Evolutionary conservation across 2,329 filamentous ascomycete genomes (phyloP).

Genomic region (Remersonia thermophila): DNA sequence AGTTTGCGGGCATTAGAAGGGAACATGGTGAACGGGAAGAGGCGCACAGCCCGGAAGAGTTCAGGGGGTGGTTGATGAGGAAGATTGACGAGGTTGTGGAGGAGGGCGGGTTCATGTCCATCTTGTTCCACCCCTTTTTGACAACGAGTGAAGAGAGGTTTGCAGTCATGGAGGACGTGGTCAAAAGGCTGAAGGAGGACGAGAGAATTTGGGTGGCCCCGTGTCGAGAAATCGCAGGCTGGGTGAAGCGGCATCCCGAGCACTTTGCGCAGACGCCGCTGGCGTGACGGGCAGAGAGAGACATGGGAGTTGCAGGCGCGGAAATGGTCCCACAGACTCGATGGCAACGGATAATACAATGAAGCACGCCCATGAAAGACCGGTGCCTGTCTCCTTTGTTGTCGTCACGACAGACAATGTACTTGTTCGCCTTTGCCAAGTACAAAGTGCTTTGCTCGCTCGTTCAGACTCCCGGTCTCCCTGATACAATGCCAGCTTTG

Average conservation of each 20-base stretch:
- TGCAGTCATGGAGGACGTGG: constrained; percentile 17
- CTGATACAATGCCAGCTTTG: too few relatives aligned
- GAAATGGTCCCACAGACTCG: too few relatives aligned
- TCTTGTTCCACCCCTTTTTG: constrained; percentile 22
- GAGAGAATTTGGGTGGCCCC: constrained; percentile 19
- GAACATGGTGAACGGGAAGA: constrained; percentile 11
- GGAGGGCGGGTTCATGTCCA: constrained; percentile 16
- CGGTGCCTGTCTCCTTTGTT: too few relatives aligned
- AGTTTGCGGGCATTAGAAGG: constrained; percentile 16
- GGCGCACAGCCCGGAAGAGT: constrained; percentile 10
- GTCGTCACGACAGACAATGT: too few relatives aligned
- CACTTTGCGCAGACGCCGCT: constrained; percentile 3
- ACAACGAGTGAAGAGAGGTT: constrained; percentile 18
- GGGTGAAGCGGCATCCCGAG: constrained; percentile 14
- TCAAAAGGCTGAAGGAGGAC: constrained; percentile 14
- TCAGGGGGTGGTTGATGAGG: constrained; percentile 14
- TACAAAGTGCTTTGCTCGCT: too few relatives aligned
- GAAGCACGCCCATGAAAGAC: too few relatives aligned
- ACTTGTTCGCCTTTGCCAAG: too few relatives aligned
- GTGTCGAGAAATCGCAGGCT: constrained; percentile 18
- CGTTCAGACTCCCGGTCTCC: too few relatives aligned
- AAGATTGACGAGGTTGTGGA: constrained; percentile 15
- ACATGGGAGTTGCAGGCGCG: too few relatives aligned
- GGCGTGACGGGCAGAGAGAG: too few relatives aligned
- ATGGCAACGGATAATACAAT: neutral